Base-by-base conservation (phyloP, 352 stramenopile species). In the Phytophthora sojae region DNA sequence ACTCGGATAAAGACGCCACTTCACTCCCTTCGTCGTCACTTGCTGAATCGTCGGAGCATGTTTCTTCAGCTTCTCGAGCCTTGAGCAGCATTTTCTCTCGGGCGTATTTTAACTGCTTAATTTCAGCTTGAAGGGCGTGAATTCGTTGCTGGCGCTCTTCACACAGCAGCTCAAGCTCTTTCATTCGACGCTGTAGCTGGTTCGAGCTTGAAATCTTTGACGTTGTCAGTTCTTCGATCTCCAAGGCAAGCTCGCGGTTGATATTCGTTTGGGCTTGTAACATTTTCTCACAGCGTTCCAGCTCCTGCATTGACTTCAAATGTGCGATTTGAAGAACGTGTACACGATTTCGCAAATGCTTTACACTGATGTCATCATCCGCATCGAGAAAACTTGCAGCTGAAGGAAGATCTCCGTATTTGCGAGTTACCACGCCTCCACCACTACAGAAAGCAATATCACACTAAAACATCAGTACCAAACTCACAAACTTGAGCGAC, bases 241-340 rank as follows among this genome's bases (percentile, higher is more conserved):
- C 95, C 35, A 94, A 75, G 29, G 95, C 79, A 14, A 98, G 79
- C 66, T 98, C 95, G 14, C 89, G 80, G 65, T 98, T 98, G 72
- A 98, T 98, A 49, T 88, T 94, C n/a, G 89, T 97, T 72, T 98
- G 95, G 2, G 93, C 92, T 42, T 98, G 91, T 11, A 98, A 82
- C 94, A 98, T 98, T 69, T 96, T 92, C 61, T 98, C 95, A 45
- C 92, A 92, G 2, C 95, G 79, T 73, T 98, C 95, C 9, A 98
- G 75, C 60, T 98, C 95, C 57, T 97, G 91, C 60, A 93, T 93
- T 8, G 94, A 79, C 51, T 96, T 94, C 6, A 98, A 75, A 60
- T 98, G 94, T 15, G 86, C 83, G 15, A 98, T 81, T 60, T 98
- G 92, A 15, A 98, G 78, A 56, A 94, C 82, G 49, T 98, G 92